phyloP scores from a whole-genome alignment of 1,284 basidiomycete genomes.

The Tremellales sp. region DNA sequence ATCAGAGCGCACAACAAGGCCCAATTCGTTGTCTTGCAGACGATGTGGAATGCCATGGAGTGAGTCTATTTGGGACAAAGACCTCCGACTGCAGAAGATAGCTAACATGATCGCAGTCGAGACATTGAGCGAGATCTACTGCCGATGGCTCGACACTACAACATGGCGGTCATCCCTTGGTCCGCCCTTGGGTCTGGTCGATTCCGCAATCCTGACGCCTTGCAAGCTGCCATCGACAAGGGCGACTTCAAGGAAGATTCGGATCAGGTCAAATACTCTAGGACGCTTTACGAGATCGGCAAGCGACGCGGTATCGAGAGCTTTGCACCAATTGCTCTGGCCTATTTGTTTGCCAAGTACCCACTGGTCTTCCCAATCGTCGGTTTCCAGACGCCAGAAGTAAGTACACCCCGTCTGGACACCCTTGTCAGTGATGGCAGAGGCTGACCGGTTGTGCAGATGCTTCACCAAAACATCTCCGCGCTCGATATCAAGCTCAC shows the following conservation, averaged over 20 bases:
- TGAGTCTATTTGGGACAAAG: constrained; percentile 29
- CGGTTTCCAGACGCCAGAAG: constrained; percentile 33
- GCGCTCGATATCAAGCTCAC: constrained; percentile 28
- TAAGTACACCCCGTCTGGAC: constrained; percentile 6
- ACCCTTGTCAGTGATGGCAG: background rate
- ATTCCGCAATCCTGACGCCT: background rate
- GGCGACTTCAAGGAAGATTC: constrained; percentile 1
- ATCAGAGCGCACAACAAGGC: constrained; percentile 48
- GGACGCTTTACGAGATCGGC: background rate
- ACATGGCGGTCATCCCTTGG: constrained; percentile 11
- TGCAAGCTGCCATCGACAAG: background rate
- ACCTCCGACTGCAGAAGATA: too few species aligned
- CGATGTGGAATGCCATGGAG: constrained; percentile 50
- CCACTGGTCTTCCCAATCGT: constrained; percentile 20
- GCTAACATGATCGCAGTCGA: constrained; percentile 46
- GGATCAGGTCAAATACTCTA: background rate
- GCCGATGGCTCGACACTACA: constrained; percentile 33
- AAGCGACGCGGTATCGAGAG: background rate
- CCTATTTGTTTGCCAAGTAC: constrained; percentile 9
- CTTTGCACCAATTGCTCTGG: constrained; percentile 5
- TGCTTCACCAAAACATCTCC: constrained; percentile 33
- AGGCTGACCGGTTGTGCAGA: constrained; percentile 20
- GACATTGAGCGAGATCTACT: constrained; percentile 58
- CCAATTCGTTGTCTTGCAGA: constrained; percentile 58
- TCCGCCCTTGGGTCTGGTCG: constrained; percentile 8